Evolutionary conservation across 768 basidiomycete genomes (phyloP).

Genomic region (Pholiota molesta): DNA sequence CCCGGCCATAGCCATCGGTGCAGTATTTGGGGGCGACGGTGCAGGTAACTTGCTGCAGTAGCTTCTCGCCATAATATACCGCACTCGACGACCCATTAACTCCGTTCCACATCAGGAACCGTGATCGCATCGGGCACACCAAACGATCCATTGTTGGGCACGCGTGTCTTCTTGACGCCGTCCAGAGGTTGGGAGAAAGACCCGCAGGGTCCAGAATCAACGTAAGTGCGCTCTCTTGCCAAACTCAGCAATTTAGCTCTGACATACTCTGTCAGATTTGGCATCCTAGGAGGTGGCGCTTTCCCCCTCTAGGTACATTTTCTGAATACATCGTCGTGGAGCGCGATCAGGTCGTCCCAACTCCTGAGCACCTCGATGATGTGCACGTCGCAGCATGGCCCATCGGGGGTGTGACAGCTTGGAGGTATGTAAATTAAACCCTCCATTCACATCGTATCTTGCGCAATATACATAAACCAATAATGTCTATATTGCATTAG

Average conservation of each 20-base stretch:
- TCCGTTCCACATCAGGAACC: conserved; percentile 43
- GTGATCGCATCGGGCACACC: conserved; percentile 60
- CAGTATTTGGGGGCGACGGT: conserved; percentile 71
- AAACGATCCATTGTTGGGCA: conserved; percentile 58
- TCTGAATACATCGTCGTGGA: conserved; percentile 76
- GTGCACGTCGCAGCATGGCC: conserved; percentile 79
- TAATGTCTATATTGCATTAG: conserved; percentile 35
- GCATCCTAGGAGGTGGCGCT: conserved; percentile 63
- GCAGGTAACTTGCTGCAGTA: conserved; percentile 51
- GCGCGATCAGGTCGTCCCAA: conserved; percentile 64
- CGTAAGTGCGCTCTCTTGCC: conserved; percentile 37
- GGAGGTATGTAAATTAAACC: conserved; percentile 54
- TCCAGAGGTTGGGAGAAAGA: conserved; percentile 75
- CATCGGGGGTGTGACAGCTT: conserved; percentile 77
- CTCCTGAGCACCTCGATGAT: conserved; percentile 70
- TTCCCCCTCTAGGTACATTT: conserved; percentile 67
- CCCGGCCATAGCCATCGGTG: conserved; percentile 61
- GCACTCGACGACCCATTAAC: neutral
- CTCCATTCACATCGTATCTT: neutral
- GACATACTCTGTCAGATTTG: conserved; percentile 45
- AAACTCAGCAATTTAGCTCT: neutral
- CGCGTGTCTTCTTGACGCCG: conserved; percentile 76
- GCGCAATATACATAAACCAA: neutral
- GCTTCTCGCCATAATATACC: neutral
- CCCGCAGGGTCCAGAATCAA: conserved; percentile 66